A percentile compares a stretch with the other conserved stretches of the same genome.
Evolutionary conservation across 2,329 filamentous ascomycete species (phyloP).

Genomic region (Nemania sp.): DNA sequence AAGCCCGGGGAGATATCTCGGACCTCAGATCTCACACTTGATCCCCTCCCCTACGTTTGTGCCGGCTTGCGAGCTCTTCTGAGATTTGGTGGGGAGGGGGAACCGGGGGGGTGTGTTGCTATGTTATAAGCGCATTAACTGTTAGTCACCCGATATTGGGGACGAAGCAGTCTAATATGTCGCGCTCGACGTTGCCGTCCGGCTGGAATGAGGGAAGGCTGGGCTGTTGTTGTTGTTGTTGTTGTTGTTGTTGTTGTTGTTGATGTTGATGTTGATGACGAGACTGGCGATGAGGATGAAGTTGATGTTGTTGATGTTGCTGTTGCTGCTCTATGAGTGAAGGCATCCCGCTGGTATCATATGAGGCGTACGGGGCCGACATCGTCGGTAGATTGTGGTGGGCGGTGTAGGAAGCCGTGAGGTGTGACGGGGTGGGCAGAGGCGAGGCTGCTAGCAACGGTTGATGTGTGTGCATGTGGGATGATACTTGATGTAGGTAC

Average conservation of each 20-base stretch:
- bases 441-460: conserved; percentile 17
- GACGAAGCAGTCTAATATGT: conserved; percentile 27
- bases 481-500: conserved; percentile 23
- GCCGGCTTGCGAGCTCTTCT: too few species aligned
- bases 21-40: too few species aligned
- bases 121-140: not conserved
- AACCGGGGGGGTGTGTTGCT: too few species aligned
- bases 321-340: conserved; percentile 19
- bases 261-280: conserved; percentile 9
- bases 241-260: too few species aligned
- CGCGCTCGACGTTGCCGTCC: conserved; percentile 11
- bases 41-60: too few species aligned
- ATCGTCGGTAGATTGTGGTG: conserved; percentile 19
- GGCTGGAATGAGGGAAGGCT: conserved; percentile 13
- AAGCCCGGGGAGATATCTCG: too few species aligned
- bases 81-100: too few species aligned
- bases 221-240: conserved; percentile 9
- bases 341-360: conserved; percentile 16
- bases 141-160: conserved; percentile 24
- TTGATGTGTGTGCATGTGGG: conserved; percentile 24
- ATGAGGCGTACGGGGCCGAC: conserved; percentile 16
- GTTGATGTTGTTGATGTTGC: not conserved
- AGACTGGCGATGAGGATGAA: not conserved
- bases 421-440: conserved; percentile 21
- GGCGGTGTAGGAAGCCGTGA: conserved; percentile 16